Evolutionary conservation across 2,329 filamentous ascomycete species (phyloP).

Genomic region (Nemania diffusa): DNA sequence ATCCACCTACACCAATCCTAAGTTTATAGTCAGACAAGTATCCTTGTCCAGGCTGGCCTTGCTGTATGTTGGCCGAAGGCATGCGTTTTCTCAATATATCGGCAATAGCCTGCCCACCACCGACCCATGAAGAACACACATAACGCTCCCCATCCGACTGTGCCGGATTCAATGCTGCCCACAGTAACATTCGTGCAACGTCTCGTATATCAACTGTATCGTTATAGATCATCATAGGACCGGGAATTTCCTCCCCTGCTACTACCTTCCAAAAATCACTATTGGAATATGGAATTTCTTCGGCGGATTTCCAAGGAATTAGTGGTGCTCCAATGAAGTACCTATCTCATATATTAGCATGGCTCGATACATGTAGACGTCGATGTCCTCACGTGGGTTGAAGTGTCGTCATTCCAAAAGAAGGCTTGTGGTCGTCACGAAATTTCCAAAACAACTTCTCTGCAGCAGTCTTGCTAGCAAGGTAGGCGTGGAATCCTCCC

Average conservation of each 20-base stretch:
- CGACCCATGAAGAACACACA: constrained; percentile 42
- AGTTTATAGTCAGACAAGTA: constrained; percentile 41
- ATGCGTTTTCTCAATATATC: constrained; percentile 43
- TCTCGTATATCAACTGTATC: constrained; percentile 44
- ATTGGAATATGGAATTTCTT: constrained; percentile 41
- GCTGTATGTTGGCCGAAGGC: constrained; percentile 34
- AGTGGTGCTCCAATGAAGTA: constrained; percentile 46
- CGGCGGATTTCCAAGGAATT: constrained; percentile 41
- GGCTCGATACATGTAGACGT: not conserved
- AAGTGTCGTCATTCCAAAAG: constrained; percentile 43
- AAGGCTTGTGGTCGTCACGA: constrained; percentile 38
- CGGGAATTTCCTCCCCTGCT: constrained; percentile 38
- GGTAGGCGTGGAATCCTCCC: constrained; percentile 42
- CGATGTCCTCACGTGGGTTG: constrained; percentile 41
- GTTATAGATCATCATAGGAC: constrained; percentile 40
- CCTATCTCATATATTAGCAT: constrained; percentile 29
- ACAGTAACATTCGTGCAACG: constrained; percentile 45
- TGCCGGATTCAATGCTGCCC: constrained; percentile 40
- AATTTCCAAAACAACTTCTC: constrained; percentile 46
- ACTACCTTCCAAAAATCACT: constrained; percentile 41
- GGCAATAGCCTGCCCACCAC: constrained; percentile 43
- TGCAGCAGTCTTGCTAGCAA: constrained; percentile 44
- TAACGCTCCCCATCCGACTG: constrained; percentile 45
- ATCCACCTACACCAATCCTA: constrained; percentile 31
- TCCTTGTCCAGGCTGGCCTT: constrained; percentile 40